Conservation (phyloP, 345 rosid species). For the Salix exigua region DNA sequence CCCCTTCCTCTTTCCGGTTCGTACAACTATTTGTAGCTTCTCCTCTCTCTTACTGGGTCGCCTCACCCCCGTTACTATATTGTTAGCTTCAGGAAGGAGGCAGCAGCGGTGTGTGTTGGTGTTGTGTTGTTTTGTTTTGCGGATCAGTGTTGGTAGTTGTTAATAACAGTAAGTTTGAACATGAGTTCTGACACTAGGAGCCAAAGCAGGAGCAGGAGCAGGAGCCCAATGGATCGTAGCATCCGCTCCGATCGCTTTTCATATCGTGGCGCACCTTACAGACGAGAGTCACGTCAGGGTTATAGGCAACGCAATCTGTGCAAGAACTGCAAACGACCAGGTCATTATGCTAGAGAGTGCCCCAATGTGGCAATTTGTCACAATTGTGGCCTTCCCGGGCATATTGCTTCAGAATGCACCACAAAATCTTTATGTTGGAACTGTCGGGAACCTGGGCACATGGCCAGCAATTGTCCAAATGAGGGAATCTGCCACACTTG, state of each 20-base stretch:
- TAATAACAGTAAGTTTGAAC: slow-evolving; percentile 37
- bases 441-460: slow-evolving; percentile 91
- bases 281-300: slow-evolving; percentile 71
- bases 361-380: slow-evolving; percentile 95
- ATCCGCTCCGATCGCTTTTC: slow-evolving; percentile 78
- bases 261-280: slow-evolving; percentile 86
- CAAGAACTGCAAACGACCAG: slow-evolving; percentile 97
- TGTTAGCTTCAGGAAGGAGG: slow-evolving; percentile 38
- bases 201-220: slow-evolving; percentile 56
- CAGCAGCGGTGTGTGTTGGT: slow-evolving; percentile 44
- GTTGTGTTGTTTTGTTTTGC: slow-evolving; percentile 38
- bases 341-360: slow-evolving; percentile 96
- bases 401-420: slow-evolving; percentile 90
- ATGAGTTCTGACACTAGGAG: slow-evolving; percentile 76
- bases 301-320: slow-evolving; percentile 92
- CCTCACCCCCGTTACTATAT: background rate
- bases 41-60: background rate
- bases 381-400: slow-evolving; percentile 98
- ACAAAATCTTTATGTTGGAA: slow-evolving; percentile 91
- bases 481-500: slow-evolving; percentile 97
- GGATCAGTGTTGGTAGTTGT: slow-evolving; percentile 44
- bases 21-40: background rate
- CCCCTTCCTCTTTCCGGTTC: background rate
- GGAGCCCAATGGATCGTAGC: slow-evolving; percentile 87
- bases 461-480: slow-evolving; percentile 75